Percentiles rank a stretch among this genome's conserved stretches.
Evolutionary conservation across 164 flowering plant species (phyloP).

Genomic region (Macadamia tetraphylla): DNA sequence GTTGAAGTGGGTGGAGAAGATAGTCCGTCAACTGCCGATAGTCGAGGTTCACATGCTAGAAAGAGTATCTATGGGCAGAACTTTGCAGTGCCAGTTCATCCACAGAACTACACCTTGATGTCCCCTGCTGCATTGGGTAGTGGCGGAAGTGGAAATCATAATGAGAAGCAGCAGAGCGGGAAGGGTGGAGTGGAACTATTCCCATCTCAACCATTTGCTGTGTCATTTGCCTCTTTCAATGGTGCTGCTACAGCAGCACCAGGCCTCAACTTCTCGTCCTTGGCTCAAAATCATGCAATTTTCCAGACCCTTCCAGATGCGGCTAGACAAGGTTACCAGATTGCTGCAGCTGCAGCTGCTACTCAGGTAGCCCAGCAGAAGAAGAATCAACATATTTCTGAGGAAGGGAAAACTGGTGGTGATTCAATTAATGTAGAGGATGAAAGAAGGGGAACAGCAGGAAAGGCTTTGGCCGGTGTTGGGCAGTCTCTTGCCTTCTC

Average conservation of each 20-base stretch:
- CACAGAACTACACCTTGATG: slow-evolving; percentile 67
- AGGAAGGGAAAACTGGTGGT: slow-evolving; percentile 46
- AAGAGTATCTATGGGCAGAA: slow-evolving; percentile 55
- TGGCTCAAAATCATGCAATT: slow-evolving; percentile 59
- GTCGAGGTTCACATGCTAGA: slow-evolving; percentile 47
- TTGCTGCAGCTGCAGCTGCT: slow-evolving; percentile 39
- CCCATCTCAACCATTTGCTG: slow-evolving; percentile 68
- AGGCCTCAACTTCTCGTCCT: slow-evolving; percentile 63
- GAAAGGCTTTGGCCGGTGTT: slow-evolving; percentile 9
- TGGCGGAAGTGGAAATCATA: slow-evolving; percentile 25
- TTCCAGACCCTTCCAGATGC: slow-evolving; percentile 69
- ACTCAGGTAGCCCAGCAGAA: slow-evolving; percentile 49
- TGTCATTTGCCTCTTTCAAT: slow-evolving; percentile 67
- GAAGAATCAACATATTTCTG: slow-evolving; percentile 43
- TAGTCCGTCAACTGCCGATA: slow-evolving; percentile 68
- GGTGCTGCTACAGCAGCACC: slow-evolving; percentile 46
- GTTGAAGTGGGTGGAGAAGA: slow-evolving; percentile 55
- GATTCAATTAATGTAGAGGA: slow-evolving; percentile 43
- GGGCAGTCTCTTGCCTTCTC: slow-evolving; percentile 70
- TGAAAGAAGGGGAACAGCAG: slow-evolving; percentile 38
- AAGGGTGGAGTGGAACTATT: slow-evolving; percentile 57
- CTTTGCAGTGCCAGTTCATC: slow-evolving; percentile 51
- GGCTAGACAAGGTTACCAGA: slow-evolving; percentile 50
- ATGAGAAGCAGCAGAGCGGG: slow-evolving; percentile 44
- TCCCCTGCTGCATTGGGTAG: slow-evolving; percentile 36